Evolutionary conservation across 208 protist species (phyloP), one percentile per base, ranked within the genome.

Genomic region (Angomonas ambiguus): DNA sequence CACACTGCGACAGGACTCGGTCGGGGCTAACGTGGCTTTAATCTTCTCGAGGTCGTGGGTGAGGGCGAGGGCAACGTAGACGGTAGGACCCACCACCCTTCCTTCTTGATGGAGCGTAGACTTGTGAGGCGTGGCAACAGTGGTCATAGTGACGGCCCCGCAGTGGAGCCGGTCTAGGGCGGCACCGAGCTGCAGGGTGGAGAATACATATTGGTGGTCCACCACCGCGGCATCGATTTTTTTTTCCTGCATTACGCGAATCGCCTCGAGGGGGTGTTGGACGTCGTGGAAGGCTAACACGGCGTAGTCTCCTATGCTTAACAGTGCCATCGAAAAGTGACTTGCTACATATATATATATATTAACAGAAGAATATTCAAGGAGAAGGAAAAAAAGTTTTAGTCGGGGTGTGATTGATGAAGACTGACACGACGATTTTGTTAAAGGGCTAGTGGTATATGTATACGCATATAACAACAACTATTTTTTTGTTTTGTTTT

Each of bases 141-240:
- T 49, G 20, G 11, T 45, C 8, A 27, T 13, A 20, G 63, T 69
- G 61, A 62, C 51, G 33, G 25, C 51, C 4, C 32, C 42, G 41
- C 35, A 2, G 51, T 74, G 63, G 8, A 77, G 51, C 30, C 88
- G 88, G 34, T 88, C 74, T 62, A 90, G 63, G 10, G 85, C 82
- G 18, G 78, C 82, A 13, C 77, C 71, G 16, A 94, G 79, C 30
- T 94, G 88, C 11, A 87, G 69, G 2, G 67, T 69, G 0, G 88
- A 94, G n/a, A 92, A 10, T 30, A 91, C 61, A 51, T 77, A 88
- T 32, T 70, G 74, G 24, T 83, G 77, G 59, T 94, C 84, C 18
- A 94, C 72, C 2, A 91, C 84, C 4, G 84, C 88, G 2, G 82
- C 82, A 30, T 91, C 79, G 49, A 88, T 76, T 32, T 62, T 55